Percentiles rank a stretch among this genome's conserved stretches.
Evolutionary conservation across 2,329 filamentous ascomycete genomes (phyloP).

Genomic region (Dothiorella sarmentorum): DNA sequence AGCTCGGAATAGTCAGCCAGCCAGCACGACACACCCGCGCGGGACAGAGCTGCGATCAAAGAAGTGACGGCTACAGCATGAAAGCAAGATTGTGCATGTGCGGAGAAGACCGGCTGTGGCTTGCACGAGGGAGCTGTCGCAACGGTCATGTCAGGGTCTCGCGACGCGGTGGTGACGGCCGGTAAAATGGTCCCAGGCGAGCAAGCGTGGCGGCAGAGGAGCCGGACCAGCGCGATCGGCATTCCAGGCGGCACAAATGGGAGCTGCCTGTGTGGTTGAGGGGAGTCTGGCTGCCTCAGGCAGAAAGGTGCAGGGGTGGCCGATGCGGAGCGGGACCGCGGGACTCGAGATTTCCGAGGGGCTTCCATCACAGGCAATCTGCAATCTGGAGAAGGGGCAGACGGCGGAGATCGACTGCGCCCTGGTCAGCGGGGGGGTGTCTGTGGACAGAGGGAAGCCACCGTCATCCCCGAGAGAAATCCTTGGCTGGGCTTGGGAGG

Average conservation of each 20-base stretch:
- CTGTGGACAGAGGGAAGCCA: neutral
- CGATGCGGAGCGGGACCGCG: slow-evolving; percentile 9
- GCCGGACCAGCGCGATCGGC: neutral
- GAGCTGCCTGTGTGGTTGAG: no score
- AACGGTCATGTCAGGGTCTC: neutral
- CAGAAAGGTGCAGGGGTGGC: neutral
- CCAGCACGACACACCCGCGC: no score
- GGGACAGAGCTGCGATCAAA: neutral
- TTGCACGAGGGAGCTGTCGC: neutral
- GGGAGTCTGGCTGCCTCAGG: neutral
- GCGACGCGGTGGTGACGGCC: neutral
- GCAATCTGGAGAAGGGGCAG: slow-evolving; percentile 11
- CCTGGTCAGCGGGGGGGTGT: neutral
- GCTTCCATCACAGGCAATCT: no score
- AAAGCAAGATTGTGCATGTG: no score
- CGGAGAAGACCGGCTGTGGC: neutral
- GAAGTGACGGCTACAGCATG: no score
- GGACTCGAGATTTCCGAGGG: neutral
- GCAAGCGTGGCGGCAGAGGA: neutral
- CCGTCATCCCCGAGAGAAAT: slow-evolving; percentile 8
- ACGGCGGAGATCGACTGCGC: slow-evolving; percentile 4
- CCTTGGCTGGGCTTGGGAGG: slow-evolving; percentile 8
- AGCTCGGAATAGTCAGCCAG: no score
- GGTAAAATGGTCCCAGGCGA: neutral
- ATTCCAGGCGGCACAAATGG: neutral